Percentiles rank a stretch among this genome's conserved stretches.
phyloP scores from a whole-genome alignment of 73 alveolate species.

The Tetrahymena malaccensis region DNA sequence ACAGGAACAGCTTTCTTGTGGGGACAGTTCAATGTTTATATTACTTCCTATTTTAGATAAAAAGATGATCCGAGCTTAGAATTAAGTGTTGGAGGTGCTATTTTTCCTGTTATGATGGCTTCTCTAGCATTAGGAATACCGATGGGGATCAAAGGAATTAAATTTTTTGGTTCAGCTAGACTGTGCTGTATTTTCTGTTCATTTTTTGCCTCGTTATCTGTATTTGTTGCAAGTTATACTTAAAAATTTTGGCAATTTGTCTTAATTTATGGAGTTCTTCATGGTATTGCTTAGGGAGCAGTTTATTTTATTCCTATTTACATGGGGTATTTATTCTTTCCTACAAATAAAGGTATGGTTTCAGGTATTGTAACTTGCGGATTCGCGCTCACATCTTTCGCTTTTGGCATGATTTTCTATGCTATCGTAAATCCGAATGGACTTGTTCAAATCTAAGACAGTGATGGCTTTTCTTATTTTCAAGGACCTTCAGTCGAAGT shows the following conservation, averaged over 20 bases:
- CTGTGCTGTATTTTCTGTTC: background rate
- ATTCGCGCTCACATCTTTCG: background rate
- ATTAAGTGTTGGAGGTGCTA: background rate
- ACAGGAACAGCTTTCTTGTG: background rate
- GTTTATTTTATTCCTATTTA: background rate
- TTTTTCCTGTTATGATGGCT: background rate
- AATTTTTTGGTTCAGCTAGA: background rate
- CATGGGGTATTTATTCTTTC: background rate
- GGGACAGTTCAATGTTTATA: background rate
- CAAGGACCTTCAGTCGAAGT: background rate
- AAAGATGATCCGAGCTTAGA: background rate
- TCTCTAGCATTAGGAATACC: background rate
- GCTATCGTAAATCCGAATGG: background rate
- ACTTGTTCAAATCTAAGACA: background rate
- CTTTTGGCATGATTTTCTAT: background rate
- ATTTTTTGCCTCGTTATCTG: background rate
- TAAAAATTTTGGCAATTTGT: background rate
- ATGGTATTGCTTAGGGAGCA: background rate
- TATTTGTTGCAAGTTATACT: background rate
- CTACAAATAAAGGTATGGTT: background rate
- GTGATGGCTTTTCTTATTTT: background rate
- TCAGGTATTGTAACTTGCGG: background rate
- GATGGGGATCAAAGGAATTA: background rate
- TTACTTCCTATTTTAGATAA: background rate
- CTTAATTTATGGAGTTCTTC: background rate